Evolutionary conservation across 495 filamentous ascomycete species (phyloP), one percentile per base, ranked within the genome.

Genomic region (Hypoxylon lienhwacheense): DNA sequence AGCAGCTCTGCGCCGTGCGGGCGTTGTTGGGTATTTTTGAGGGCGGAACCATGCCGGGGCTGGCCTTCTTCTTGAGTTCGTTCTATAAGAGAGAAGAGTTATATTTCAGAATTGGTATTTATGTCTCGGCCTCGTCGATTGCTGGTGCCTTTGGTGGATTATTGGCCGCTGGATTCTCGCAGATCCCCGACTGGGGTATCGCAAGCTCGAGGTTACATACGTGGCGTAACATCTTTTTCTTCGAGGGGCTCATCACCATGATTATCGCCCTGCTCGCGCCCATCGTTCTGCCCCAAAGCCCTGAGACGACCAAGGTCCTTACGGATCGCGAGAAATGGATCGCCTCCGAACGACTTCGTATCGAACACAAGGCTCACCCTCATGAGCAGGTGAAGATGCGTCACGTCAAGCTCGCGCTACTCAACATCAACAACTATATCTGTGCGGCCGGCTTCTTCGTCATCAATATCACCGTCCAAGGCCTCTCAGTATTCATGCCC

Each of bases 181-280:
- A 71, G 24, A 76, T 84, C 4, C 75, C 75, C 0, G 55, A 57
- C 8, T 78, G 73, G 74, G 75, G 75, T 0, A 71, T 75, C 22
- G 76, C 72, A 0, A 48, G 67, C 53, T 70, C 56, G 58, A 72
- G 19, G 22, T 76, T 70, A 43, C 71, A 79, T 55, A 79, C 78
- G 5, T 86, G 82, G 83, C 74, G 82, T 41, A 85, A 83, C 76
- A 85, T 85, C 52, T 78, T 85, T 68, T 82, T 85, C 56, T 82
- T 85, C 45, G 83, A 85, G 66, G 83, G 83, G 0, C 51, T 84
- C 10, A 55, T 84, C 43, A 75, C 83, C 58, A 73, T 81, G 3
- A 63, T 82, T 40, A 55, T 75, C 31, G 79, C 77, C 20, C 64
- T 76, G 16, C 50, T 69, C 6, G 68, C 78, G 15, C 81, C 75